phyloP scores from a whole-genome alignment of 768 basidiomycete species.

The Suillus clintonianus region DNA sequence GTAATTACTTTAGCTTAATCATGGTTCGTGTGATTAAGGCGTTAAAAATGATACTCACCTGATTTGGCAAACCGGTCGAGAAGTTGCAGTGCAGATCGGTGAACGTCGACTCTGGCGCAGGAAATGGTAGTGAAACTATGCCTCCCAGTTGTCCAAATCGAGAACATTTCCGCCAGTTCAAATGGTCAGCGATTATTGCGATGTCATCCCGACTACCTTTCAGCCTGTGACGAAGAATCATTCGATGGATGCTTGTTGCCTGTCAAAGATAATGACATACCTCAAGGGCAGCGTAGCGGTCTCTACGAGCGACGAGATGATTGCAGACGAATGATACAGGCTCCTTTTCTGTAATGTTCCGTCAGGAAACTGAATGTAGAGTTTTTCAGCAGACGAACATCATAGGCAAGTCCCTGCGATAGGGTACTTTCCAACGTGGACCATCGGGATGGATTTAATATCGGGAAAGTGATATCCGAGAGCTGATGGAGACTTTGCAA shows the following conservation, averaged over 20 bases:
- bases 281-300: constrained; percentile 59
- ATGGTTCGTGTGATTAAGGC: not conserved
- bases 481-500: constrained; percentile 51
- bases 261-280: constrained; percentile 31
- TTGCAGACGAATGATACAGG: constrained; percentile 54
- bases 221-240: constrained; percentile 26
- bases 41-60: not conserved
- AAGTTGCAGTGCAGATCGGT: constrained; percentile 38
- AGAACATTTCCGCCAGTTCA: constrained; percentile 55
- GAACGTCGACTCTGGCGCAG: constrained; percentile 26
- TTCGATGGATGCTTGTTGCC: not conserved
- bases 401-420: constrained; percentile 25
- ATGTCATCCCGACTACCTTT: constrained; percentile 42
- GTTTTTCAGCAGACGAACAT: constrained; percentile 29
- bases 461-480: constrained; percentile 51
- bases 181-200: constrained; percentile 42
- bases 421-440: constrained; percentile 20
- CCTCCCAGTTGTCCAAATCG: constrained; percentile 62
- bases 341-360: constrained; percentile 29
- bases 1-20: not conserved
- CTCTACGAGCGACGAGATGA: constrained; percentile 61
- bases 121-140: constrained; percentile 43
- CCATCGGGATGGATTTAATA: constrained; percentile 50
- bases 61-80: constrained; percentile 33
- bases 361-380: constrained; percentile 12